Evolutionary conservation across 495 filamentous ascomycete genomes (phyloP).

Genomic region (Penicillium cinerascens): DNA sequence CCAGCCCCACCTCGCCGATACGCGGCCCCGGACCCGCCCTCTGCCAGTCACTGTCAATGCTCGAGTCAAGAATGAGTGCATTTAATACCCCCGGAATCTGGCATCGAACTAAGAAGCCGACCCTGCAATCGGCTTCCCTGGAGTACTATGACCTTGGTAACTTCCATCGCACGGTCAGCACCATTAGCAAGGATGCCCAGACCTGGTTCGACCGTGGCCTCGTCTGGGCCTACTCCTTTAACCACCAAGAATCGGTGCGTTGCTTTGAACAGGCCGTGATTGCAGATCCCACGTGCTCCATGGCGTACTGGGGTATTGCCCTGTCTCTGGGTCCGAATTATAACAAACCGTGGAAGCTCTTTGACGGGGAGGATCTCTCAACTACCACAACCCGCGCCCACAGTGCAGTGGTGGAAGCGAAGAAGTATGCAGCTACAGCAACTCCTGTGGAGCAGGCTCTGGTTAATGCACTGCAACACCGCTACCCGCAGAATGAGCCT

Average conservation of each 20-base stretch:
- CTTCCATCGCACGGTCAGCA: slow-evolving; percentile 46
- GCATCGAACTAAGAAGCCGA: slow-evolving; percentile 7
- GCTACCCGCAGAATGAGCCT: slow-evolving; percentile 48
- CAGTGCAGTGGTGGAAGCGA: slow-evolving; percentile 40
- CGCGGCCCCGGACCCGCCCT: neutral
- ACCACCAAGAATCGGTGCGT: slow-evolving; percentile 57
- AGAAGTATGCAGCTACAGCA: slow-evolving; percentile 21
- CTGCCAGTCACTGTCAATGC: neutral
- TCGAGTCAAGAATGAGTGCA: neutral
- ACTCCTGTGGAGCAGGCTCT: slow-evolving; percentile 53
- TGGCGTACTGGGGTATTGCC: slow-evolving; percentile 68
- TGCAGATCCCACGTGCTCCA: slow-evolving; percentile 50
- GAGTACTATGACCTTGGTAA: slow-evolving; percentile 57
- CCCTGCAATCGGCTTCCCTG: neutral
- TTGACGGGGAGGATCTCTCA: slow-evolving; percentile 56
- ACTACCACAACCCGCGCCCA: slow-evolving; percentile 43
- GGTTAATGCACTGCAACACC: slow-evolving; percentile 50
- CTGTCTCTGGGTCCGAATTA: slow-evolving; percentile 67
- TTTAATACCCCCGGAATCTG: slow-evolving; percentile 3
- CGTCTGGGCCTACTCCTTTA: slow-evolving; percentile 63
- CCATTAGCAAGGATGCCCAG: slow-evolving; percentile 41
- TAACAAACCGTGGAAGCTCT: slow-evolving; percentile 68
- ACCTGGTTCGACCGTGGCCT: slow-evolving; percentile 62
- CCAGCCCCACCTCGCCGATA: neutral
- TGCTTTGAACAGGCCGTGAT: slow-evolving; percentile 59